phyloP scores from a whole-genome alignment of 2,329 filamentous ascomycete species.

The Tolypocladium ophioglossoides region DNA sequence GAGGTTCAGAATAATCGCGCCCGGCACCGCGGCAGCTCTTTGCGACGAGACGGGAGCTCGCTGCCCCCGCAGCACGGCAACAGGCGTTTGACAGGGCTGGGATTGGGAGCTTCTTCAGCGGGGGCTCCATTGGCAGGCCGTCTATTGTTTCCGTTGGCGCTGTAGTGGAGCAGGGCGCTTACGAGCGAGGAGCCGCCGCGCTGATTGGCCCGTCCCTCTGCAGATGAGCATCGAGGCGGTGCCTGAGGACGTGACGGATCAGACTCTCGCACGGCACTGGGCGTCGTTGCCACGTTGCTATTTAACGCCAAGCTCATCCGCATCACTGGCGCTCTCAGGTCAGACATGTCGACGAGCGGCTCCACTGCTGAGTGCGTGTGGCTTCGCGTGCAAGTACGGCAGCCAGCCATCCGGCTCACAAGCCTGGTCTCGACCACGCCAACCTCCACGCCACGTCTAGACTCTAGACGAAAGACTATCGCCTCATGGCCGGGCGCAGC shows the following conservation, averaged over 20 bases:
- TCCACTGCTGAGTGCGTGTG: too few relatives aligned
- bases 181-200: not conserved
- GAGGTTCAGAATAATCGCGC: not conserved
- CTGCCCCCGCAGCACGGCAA: not conserved
- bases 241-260: not conserved
- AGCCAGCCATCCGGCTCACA: not conserved
- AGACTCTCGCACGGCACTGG: not conserved
- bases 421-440: not conserved
- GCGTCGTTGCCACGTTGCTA: not conserved
- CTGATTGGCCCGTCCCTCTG: not conserved
- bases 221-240: not conserved
- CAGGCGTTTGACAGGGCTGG: not conserved
- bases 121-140: not conserved
- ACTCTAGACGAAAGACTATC: too few relatives aligned
- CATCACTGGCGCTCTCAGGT: too few relatives aligned
- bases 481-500: too few relatives aligned
- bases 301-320: not conserved
- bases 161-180: not conserved
- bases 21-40: not conserved
- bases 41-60: not conserved
- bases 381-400: not conserved
- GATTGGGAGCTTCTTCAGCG: not conserved
- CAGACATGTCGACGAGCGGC: too few relatives aligned
- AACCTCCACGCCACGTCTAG: not conserved
- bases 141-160: not conserved